phyloP scores from a whole-genome alignment of 805 yeast genomes.

The Candida awuae region DNA sequence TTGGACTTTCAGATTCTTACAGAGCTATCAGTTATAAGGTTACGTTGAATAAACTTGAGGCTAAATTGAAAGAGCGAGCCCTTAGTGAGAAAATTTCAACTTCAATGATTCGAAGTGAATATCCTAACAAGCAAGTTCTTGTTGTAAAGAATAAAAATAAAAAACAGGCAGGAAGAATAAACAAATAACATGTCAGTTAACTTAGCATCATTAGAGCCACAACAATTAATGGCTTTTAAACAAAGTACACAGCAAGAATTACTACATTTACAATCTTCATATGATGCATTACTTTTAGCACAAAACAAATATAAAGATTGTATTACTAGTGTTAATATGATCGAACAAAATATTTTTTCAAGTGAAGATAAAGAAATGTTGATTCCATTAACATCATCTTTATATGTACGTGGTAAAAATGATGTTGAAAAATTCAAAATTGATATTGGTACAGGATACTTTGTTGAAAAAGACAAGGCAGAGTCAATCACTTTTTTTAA shows the following conservation, averaged over 20 bases:
- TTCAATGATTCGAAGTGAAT: neutral
- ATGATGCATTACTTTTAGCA: slow-evolving; percentile 77
- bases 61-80: neutral
- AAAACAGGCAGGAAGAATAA: neutral
- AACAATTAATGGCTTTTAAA: slow-evolving; percentile 78
- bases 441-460: slow-evolving; percentile 95
- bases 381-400: slow-evolving; percentile 82
- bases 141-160: neutral
- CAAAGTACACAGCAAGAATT: slow-evolving; percentile 78
- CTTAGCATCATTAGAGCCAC: slow-evolving; percentile 63
- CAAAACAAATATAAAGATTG: slow-evolving; percentile 78
- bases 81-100: neutral
- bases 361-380: slow-evolving; percentile 36
- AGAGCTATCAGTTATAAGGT: slow-evolving; percentile 1
- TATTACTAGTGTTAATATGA: slow-evolving; percentile 53
- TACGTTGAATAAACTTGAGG: neutral
- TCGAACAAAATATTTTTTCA: slow-evolving; percentile 34
- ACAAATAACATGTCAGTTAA: slow-evolving; percentile 23
- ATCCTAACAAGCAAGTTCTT: neutral
- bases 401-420: slow-evolving; percentile 82
- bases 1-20: slow-evolving; percentile 1
- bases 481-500: slow-evolving; percentile 69
- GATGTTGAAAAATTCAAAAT: slow-evolving; percentile 65
- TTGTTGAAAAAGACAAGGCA: slow-evolving; percentile 64
- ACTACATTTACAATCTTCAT: slow-evolving; percentile 76